Evolutionary conservation across 805 yeast genomes (phyloP), one percentile per base, ranked within the genome.

Genomic region (Dipodascopsis tothii): DNA sequence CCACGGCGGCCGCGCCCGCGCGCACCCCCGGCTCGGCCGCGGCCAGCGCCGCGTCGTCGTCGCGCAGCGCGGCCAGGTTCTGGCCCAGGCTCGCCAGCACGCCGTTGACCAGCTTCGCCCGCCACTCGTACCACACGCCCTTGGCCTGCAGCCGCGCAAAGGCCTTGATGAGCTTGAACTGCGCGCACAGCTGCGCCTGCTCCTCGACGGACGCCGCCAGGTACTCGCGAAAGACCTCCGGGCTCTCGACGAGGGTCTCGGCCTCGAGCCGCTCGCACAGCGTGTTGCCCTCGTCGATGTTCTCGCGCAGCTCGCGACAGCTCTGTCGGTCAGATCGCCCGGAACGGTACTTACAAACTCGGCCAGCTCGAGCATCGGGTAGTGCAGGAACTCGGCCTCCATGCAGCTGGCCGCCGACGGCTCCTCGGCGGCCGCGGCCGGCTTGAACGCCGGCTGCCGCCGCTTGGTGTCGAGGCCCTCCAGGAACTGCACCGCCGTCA

Each of bases 81-180:
- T 46, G 41, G 5, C 46, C 47, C 27, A 59, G 39, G 5, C 51
- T 61, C n/a, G 52, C 58, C 25, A 70, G 55, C 14, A 78, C 62
- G 33, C 75, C 77, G 20, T 65, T 63, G 4, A 73, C 56, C 37
- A 78, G 68, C 48, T 75, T 74, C 9, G 65, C 57, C 47, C 84
- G 63, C 86, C 85, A 80, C 39, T 70, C 72, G 51, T 74, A 75
- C 84, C 84, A 80, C 0, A 72, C 72, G 32, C 68, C 70, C 45
- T 66, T 68, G 0, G 84, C 75, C 54, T 74, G 75, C 23, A 70
- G 64, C 23, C 77, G 65, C 0, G 83, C 68, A 46, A 62, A 72
- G 23, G 68, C 72, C 55, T 76, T 75, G 35, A 78, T 62, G 9
- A 71, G 46, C 45, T 69, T 71, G 39, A 78, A 67, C 46, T 74